A percentile compares a stretch with the other conserved stretches of the same genome.
These are phyloP conservation scores for Chalaropsis thielavioides DNA, from an alignment of 2,329 filamentous ascomycete genomes.

Conservation along the genomic window DNA sequence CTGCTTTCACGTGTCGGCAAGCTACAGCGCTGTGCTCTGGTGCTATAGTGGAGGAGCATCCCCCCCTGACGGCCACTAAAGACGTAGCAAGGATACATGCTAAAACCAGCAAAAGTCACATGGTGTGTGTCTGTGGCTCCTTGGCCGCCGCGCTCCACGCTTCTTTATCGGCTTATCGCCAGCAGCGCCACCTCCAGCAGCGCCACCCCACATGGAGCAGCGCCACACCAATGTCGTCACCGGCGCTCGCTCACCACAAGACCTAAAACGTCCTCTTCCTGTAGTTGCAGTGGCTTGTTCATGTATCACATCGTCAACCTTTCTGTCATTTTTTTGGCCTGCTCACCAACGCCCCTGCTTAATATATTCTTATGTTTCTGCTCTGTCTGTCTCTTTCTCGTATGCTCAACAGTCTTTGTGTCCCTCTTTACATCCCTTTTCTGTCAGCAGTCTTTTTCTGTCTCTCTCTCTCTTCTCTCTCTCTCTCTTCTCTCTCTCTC, in stretches of 20 bases:
- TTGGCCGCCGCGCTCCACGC: too few relatives aligned
- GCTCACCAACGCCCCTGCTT: background rate
- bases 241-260: background rate
- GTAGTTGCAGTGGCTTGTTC: background rate
- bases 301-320: background rate
- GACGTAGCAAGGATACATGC: too few relatives aligned
- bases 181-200: background rate
- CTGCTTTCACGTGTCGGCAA: background rate
- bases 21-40: too few relatives aligned
- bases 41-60: too few relatives aligned
- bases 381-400: background rate
- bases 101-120: too few relatives aligned
- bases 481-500: background rate
- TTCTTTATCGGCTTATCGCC: too few relatives aligned
- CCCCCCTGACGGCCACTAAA: too few relatives aligned
- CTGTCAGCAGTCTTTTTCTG: background rate
- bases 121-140: background rate
- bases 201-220: background rate
- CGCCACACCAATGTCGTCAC: constrained; percentile 10
- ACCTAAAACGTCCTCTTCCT: background rate
- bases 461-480: background rate
- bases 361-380: background rate
- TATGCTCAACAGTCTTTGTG: background rate
- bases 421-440: constrained; percentile 1
- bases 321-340: background rate